Conservation (phyloP, 495 filamentous ascomycete species). For the Tetracladium setigerum region DNA sequence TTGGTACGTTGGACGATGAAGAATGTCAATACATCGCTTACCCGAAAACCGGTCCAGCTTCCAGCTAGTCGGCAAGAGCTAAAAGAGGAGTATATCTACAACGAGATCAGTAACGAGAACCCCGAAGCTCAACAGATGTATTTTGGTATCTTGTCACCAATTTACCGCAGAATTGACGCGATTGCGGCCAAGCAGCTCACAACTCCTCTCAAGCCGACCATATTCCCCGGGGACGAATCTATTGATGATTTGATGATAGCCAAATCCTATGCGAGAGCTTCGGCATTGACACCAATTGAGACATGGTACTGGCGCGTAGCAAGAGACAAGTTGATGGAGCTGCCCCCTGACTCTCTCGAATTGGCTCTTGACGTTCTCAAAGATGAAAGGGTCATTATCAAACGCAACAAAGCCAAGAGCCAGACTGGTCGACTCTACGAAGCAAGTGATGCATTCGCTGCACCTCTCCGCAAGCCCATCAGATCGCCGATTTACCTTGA, state of each 20-base stretch:
- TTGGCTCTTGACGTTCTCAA: conserved; percentile 50
- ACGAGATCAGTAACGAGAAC: conserved; percentile 20
- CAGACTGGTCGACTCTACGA: conserved; percentile 49
- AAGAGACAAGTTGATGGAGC: conserved; percentile 30
- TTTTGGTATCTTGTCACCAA: conserved; percentile 17
- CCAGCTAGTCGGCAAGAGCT: conserved; percentile 27
- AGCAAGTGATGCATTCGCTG: conserved; percentile 48
- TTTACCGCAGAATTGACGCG: conserved; percentile 32
- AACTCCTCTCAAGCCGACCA: background rate
- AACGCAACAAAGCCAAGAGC: conserved; percentile 44
- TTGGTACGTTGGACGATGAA: conserved; percentile 62
- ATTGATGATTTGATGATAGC: conserved; percentile 28
- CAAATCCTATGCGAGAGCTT: conserved; percentile 57
- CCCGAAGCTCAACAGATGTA: too few species aligned
- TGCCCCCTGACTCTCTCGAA: conserved; percentile 40
- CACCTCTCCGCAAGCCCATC: conserved; percentile 38
- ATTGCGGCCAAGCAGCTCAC: conserved; percentile 16
- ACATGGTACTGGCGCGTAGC: conserved; percentile 38
- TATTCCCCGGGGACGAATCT: background rate
- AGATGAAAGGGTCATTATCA: conserved; percentile 50
- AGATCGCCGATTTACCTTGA: conserved; percentile 38
- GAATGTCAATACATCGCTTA: conserved; percentile 21
- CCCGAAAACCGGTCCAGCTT: conserved; percentile 23
- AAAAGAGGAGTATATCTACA: conserved; percentile 25
- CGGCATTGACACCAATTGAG: conserved; percentile 42